Evolutionary conservation across 2,329 filamentous ascomycete species (phyloP), one percentile per base, ranked within the genome.

Genomic region (Lizonia empirigonia): DNA sequence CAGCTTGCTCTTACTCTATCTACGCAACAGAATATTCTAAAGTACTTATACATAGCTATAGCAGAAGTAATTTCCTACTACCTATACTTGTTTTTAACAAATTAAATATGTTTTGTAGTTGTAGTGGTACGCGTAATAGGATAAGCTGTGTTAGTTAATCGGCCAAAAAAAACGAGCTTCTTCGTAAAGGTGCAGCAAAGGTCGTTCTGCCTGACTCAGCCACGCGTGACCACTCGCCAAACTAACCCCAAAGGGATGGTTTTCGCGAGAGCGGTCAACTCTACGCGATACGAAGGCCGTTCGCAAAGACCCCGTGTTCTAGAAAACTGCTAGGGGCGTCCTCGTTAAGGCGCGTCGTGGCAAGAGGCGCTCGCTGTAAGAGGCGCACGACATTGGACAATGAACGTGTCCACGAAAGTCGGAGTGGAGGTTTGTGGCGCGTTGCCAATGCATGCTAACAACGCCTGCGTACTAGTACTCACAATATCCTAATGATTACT

Each of bases 241-340:
- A 52, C 49, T 52, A 52, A 41, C 49, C 38, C 4, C 22, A 52
- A 52, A 52, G n/a, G 29, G 49, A 38, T 18, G 33, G 32, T 47
- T 42, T 52, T 47, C 42, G 49, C 49, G 49, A 52, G 39, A 47
- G 37, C 44, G 42, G 49, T 47, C 49, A 52, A 47, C 4, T 52
- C 24, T 52, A 47, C 49, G 33, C 42, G 42, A 47, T 32, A 18
- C 44, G 12, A 29, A 15, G 12, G 27, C 49, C 18, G 44, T 27
- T 52, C 44, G 33, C 49, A 22, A 42, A 20, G 26, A 24, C 33
- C 29, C 29, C 6, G 20, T 38, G 42, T 52, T 47, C 49, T 47
- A 39, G 37, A 52, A 34, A 27, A 44, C 22, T 42, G 42, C 49
- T 47, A 42, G 44, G 42, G 44, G 49, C 42, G 49, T 47, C n/a